These are phyloP conservation scores for Copromyces sp. DNA, from an alignment of 495 filamentous ascomycete genomes.

Conservation along the genomic window DNA sequence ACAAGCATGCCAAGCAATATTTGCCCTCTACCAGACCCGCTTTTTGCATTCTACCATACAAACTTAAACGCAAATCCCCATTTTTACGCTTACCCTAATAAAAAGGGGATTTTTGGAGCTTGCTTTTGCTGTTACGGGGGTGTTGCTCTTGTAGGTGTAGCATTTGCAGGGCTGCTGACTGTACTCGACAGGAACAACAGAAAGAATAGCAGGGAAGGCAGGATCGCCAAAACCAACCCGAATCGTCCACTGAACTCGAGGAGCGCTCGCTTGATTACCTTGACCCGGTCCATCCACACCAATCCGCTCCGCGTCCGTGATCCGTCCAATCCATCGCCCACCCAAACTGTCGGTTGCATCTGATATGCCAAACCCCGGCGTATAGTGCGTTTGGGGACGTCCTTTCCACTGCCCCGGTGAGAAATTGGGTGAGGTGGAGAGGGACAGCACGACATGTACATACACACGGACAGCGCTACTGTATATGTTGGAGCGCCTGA, in stretches of 20 bases:
- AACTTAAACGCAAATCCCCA: too few relatives aligned
- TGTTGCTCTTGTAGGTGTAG: too few relatives aligned
- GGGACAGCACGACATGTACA: neutral
- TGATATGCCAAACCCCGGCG: neutral
- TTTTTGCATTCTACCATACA: too few relatives aligned
- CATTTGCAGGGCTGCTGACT: too few relatives aligned
- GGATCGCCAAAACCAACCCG: neutral
- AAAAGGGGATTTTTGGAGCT: too few relatives aligned
- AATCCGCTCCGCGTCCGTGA: neutral
- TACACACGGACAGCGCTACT: neutral
- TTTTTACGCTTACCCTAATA: too few relatives aligned
- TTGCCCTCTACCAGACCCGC: too few relatives aligned
- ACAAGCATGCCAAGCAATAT: too few relatives aligned
- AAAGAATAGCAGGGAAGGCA: neutral
- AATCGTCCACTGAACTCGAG: neutral
- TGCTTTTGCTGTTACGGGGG: too few relatives aligned
- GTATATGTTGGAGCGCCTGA: neutral
- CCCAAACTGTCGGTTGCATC: neutral
- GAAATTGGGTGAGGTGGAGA: neutral
- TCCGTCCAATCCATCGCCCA: neutral
- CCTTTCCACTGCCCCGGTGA: neutral
- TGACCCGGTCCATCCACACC: neutral
- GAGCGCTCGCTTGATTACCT: neutral
- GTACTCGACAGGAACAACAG: neutral
- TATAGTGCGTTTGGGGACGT: neutral